A percentile compares a stretch with the other conserved stretches of the same genome.
Conservation (phyloP, 2,329 filamentous ascomycete genomes). For the Hymenoscyphus linearis region DNA sequence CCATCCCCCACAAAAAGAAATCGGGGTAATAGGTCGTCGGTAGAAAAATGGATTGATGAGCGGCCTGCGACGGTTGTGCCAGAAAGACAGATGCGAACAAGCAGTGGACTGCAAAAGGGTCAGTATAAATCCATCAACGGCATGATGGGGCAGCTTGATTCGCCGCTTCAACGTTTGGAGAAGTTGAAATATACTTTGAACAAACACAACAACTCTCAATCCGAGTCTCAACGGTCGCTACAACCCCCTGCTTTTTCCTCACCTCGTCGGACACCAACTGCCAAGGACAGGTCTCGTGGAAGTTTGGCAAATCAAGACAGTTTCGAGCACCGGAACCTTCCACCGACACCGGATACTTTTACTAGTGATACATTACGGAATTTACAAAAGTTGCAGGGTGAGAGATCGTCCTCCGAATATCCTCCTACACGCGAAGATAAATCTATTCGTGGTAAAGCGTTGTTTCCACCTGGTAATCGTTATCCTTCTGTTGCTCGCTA, state of each 20-base stretch:
- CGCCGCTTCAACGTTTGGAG: conserved; percentile 48
- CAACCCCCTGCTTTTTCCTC: conserved; percentile 13
- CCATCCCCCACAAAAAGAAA: conserved; percentile 13
- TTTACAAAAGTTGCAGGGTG: conserved; percentile 47
- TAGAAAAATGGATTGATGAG: conserved; percentile 32
- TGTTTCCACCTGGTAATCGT: conserved; percentile 16
- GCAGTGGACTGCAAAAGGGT: conserved; percentile 16
- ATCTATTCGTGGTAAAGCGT: conserved; percentile 22
- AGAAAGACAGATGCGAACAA: conserved; percentile 11
- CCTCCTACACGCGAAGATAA: conserved; percentile 12
- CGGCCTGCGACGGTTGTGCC: conserved; percentile 16
- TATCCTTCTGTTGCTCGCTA: conserved; percentile 6
- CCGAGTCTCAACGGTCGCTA: conserved; percentile 9
- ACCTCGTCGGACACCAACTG: conserved; percentile 9
- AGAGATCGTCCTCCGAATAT: conserved; percentile 27
- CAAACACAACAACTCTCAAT: conserved; percentile 11
- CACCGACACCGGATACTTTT: conserved; percentile 34
- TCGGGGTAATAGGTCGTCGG: conserved; percentile 18
- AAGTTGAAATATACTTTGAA: conserved; percentile 33
- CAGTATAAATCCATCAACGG: conserved; percentile 44
- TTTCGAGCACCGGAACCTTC: conserved; percentile 32
- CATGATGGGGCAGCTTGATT: conserved; percentile 36
- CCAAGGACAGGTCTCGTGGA: conserved; percentile 13
- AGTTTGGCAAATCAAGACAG: conserved; percentile 30
- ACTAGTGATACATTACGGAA: conserved; percentile 34